phyloP scores from a whole-genome alignment of 1,284 basidiomycete genomes.

The Microbotryum scabiosae region DNA sequence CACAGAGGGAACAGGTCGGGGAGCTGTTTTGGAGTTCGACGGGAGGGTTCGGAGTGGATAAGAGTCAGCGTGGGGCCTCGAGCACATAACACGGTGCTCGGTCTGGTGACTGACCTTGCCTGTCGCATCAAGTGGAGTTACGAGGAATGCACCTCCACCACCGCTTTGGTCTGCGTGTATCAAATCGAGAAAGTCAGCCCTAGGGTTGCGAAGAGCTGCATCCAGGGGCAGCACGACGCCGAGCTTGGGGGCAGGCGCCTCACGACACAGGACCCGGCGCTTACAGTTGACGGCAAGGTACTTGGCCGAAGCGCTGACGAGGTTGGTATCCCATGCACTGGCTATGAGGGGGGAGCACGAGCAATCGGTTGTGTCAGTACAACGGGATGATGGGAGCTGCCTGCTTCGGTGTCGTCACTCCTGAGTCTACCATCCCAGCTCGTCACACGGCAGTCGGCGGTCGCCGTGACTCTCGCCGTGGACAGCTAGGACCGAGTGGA shows the following conservation, averaged over 20 bases:
- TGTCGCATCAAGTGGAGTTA: conserved; percentile 58
- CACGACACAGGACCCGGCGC: background rate
- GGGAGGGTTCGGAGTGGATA: conserved; percentile 38
- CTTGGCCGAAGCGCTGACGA: conserved; percentile 67
- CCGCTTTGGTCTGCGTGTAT: conserved; percentile 43
- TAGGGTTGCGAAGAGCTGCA: background rate
- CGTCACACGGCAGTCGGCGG: too few relatives aligned
- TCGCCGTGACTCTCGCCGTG: too few relatives aligned
- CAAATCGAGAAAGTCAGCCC: background rate
- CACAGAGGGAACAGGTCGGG: conserved; percentile 89
- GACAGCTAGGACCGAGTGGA: background rate
- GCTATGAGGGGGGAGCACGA: conserved; percentile 49
- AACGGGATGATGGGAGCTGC: background rate
- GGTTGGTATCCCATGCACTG: conserved; percentile 93
- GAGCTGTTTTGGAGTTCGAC: conserved; percentile 53
- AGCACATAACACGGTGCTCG: conserved; percentile 50
- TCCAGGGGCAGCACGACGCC: background rate
- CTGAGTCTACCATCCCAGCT: too few relatives aligned
- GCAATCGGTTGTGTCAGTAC: conserved; percentile 5
- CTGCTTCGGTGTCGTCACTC: background rate
- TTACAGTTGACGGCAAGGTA: conserved; percentile 90
- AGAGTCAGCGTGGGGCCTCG: too few relatives aligned
- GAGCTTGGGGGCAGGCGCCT: background rate
- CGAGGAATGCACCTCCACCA: conserved; percentile 89
- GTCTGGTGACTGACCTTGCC: conserved; percentile 46